A percentile compares a stretch with the other conserved stretches of the same genome.
Conservation (phyloP, 129 eudicot species). For the Centaurea solstitialis region DNA sequence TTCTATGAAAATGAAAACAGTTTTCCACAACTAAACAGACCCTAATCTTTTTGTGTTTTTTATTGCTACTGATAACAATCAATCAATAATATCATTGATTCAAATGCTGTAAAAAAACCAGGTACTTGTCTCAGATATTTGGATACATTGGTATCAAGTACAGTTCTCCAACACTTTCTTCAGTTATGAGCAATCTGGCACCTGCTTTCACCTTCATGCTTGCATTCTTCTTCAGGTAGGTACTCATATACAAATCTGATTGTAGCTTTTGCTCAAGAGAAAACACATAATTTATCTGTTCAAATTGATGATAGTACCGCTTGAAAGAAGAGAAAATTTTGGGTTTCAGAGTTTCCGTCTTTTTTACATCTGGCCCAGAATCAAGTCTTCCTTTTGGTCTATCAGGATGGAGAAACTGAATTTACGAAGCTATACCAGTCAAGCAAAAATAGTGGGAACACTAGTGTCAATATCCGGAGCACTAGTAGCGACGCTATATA, state of each 20-base stretch:
- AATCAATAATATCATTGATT: neutral
- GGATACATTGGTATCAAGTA: conserved; percentile 40
- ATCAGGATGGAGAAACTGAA: conserved; percentile 35
- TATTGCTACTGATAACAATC: neutral
- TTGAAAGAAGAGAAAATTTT: neutral
- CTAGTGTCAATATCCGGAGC: conserved; percentile 42
- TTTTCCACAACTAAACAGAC: no score
- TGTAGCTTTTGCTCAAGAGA: neutral
- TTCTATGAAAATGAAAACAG: no score
- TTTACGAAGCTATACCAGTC: conserved; percentile 31
- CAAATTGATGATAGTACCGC: neutral
- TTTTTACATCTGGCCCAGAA: neutral
- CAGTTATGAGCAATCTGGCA: conserved; percentile 62
- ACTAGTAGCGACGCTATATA: conserved; percentile 34
- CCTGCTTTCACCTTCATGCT: conserved; percentile 65
- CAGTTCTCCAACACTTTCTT: conserved; percentile 64
- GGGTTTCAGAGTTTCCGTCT: neutral
- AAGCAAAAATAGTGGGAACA: conserved; percentile 42
- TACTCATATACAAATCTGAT: neutral
- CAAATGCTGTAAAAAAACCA: conserved; percentile 13
- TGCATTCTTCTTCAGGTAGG: conserved; percentile 67
- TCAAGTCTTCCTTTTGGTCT: neutral
- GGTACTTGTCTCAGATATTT: conserved; percentile 33
- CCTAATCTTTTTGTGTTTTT: no score
- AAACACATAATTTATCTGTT: neutral